These are phyloP conservation scores for Exophiala viscosa DNA, from an alignment of 2,329 filamentous ascomycete genomes.

Conservation along the genomic window DNA sequence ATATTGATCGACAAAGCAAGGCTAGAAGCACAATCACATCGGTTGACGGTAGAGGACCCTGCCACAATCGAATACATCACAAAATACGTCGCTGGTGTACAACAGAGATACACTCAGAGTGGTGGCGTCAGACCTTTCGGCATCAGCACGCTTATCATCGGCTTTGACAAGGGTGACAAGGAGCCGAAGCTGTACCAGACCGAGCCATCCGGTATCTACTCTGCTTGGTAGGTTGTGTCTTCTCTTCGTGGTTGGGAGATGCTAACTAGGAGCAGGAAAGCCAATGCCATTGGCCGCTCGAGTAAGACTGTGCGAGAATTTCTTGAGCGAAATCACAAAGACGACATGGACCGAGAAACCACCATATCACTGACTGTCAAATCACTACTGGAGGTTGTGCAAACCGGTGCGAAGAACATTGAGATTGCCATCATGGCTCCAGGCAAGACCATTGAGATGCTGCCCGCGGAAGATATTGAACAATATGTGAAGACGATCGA, in stretches of 20 bases:
- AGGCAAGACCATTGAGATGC: slow-evolving; percentile 84
- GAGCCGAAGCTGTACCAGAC: slow-evolving; percentile 93
- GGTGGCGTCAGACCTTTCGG: slow-evolving; percentile 98
- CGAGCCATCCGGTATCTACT: slow-evolving; percentile 99
- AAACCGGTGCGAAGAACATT: slow-evolving; percentile 99
- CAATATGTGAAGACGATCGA: slow-evolving; percentile 98
- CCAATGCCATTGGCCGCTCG: slow-evolving; percentile 95
- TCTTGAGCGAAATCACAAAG: slow-evolving; percentile 97
- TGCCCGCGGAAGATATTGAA: slow-evolving; percentile 94
- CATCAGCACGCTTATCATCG: slow-evolving; percentile 95
- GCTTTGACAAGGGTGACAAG: slow-evolving; percentile 92
- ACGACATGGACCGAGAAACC: slow-evolving; percentile 91
- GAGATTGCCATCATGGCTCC: slow-evolving; percentile 98
- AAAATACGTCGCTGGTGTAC: slow-evolving; percentile 95
- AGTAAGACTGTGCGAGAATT: slow-evolving; percentile 99
- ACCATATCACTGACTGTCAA: slow-evolving; percentile 98
- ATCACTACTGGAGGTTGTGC: slow-evolving; percentile 94
- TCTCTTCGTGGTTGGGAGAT: slow-evolving; percentile 21
- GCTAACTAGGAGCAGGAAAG: slow-evolving; percentile 66
- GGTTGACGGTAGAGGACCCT: slow-evolving; percentile 93
- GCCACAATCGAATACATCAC: slow-evolving; percentile 99
- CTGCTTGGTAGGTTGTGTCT: slow-evolving; percentile 71
- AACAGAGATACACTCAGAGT: slow-evolving; percentile 98
- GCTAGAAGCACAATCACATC: slow-evolving; percentile 94
- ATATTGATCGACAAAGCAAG: slow-evolving; percentile 98